Evolutionary conservation across 208 protist species (phyloP).

Genomic region (Phytomonas sp.): DNA sequence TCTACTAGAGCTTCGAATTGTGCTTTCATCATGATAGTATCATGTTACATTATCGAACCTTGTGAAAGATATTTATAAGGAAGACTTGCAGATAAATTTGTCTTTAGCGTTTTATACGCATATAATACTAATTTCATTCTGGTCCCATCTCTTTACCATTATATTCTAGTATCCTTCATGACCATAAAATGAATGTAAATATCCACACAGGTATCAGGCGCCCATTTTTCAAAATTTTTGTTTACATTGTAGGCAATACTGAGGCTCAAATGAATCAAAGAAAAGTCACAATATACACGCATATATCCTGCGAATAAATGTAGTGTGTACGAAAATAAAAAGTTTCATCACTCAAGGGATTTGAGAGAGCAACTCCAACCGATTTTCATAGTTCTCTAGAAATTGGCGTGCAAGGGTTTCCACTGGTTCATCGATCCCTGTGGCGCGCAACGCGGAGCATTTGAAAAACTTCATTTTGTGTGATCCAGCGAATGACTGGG

Average conservation of each 20-base stretch:
- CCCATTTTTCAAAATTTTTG: neutral
- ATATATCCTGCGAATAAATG: constrained; percentile 1
- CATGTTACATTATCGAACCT: neutral
- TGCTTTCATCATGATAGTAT: neutral
- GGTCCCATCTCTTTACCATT: neutral
- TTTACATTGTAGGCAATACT: neutral
- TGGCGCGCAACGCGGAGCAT: constrained; percentile 77
- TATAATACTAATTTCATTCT: neutral
- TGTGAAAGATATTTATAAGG: neutral
- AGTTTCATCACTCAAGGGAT: neutral
- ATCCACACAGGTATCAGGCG: neutral
- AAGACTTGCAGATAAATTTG: neutral
- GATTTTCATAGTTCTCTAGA: constrained; percentile 66
- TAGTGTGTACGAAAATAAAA: constrained; percentile 12
- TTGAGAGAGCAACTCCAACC: constrained; percentile 16
- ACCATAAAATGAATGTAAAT: neutral
- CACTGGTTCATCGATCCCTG: constrained; percentile 74
- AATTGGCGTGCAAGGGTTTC: constrained; percentile 62
- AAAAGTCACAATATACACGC: constrained; percentile 1
- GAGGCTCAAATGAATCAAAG: neutral
- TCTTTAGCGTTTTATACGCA: neutral
- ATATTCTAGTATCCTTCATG: neutral
- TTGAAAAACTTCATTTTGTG: constrained; percentile 81
- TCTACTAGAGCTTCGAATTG: neutral
- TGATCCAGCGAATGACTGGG: constrained; percentile 58